Evolutionary conservation across 2,329 filamentous ascomycete genomes (phyloP).

Genomic region (Fusarium pseudoanthophilum): DNA sequence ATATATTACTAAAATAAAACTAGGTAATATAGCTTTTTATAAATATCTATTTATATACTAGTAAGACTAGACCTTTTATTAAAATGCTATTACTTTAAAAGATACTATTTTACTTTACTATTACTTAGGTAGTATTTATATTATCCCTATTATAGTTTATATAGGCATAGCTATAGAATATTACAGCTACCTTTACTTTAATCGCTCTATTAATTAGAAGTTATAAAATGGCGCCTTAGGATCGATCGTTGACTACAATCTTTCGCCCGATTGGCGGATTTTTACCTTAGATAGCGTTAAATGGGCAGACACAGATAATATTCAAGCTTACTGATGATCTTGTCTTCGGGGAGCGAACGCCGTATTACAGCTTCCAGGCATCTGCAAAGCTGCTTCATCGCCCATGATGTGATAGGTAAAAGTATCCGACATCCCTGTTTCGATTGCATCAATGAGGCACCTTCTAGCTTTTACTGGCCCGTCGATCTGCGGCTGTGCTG

Average conservation of each 20-base stretch:
- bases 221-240: no score
- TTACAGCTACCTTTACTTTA: no score
- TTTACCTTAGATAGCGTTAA: background rate
- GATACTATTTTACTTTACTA: no score
- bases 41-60: no score
- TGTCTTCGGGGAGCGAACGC: background rate
- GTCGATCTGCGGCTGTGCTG: background rate
- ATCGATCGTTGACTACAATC: no score
- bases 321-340: background rate
- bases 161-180: background rate
- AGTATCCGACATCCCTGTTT: accelerated
- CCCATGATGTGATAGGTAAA: accelerated
- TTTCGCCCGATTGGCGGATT: background rate
- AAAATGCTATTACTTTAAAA: no score
- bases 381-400: background rate
- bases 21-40: no score
- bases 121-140: no score
- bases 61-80: no score
- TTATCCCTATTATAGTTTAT: no score
- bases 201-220: no score
- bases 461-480: background rate
- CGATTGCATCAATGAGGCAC: background rate
- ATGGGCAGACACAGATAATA: background rate
- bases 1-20: no score
- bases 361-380: background rate